These are phyloP conservation scores for Penicillium sp. DNA, from an alignment of 2,329 filamentous ascomycete species.

Conservation along the genomic window DNA sequence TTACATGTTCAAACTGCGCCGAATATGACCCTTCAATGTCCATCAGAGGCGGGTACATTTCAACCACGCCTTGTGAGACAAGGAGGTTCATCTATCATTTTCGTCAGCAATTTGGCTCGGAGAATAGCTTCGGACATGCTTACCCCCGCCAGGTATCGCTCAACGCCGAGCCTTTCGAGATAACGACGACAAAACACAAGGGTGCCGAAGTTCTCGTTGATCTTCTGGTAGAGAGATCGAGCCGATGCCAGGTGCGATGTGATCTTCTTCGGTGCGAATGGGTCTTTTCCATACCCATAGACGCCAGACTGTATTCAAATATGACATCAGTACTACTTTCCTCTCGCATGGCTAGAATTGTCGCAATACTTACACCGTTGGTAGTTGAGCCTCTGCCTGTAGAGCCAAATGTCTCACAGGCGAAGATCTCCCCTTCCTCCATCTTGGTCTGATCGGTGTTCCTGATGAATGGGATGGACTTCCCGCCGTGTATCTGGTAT, in stretches of 20 bases:
- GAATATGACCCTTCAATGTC: conserved; percentile 63
- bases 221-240: conserved; percentile 58
- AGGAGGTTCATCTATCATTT: conserved; percentile 57
- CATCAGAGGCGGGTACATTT: conserved; percentile 58
- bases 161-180: conserved; percentile 62
- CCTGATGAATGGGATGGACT: conserved; percentile 58
- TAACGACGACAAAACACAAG: conserved; percentile 64
- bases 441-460: conserved; percentile 53
- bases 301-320: conserved; percentile 44
- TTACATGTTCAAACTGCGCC: conserved; percentile 64
- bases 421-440: conserved; percentile 61
- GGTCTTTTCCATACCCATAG: conserved; percentile 54
- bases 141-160: conserved; percentile 61
- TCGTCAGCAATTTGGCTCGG: neutral
- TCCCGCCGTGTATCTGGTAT: conserved; percentile 59
- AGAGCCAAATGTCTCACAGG: conserved; percentile 60
- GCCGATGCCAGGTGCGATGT: conserved; percentile 53
- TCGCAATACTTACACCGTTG: conserved; percentile 47
- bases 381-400: conserved; percentile 53
- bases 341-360: neutral
- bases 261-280: conserved; percentile 37
- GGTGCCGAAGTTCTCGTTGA: conserved; percentile 64
- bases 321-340: neutral
- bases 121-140: conserved; percentile 22
- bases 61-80: conserved; percentile 58